Conservation (phyloP, 305 asterid genomes). For the Plantago rigida region DNA sequence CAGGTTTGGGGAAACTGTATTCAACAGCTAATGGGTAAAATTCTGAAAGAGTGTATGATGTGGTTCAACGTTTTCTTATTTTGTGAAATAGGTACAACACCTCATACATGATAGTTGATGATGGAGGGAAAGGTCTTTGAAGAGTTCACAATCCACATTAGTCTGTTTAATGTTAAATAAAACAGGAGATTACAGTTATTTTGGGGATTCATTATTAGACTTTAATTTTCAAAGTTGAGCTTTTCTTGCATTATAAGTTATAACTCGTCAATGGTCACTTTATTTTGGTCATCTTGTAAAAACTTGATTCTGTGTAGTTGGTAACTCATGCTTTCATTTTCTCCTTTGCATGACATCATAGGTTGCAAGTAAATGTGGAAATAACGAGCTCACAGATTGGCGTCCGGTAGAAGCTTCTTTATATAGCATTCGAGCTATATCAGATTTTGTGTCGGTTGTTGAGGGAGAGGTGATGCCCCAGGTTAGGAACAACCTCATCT, state of each 20-base stretch:
- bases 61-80: too few relatives aligned
- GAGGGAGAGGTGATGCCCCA: slow-evolving; percentile 94
- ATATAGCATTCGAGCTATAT: slow-evolving; percentile 83
- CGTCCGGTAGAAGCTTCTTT: slow-evolving; percentile 92
- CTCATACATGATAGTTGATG: too few relatives aligned
- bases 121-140: background rate
- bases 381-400: slow-evolving; percentile 60
- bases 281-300: slow-evolving; percentile 7
- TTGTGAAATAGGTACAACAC: too few relatives aligned
- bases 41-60: background rate
- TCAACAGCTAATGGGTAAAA: background rate
- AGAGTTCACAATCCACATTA: background rate
- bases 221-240: slow-evolving; percentile 10
- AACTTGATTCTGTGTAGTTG: slow-evolving; percentile 17
- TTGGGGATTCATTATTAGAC: slow-evolving; percentile 4
- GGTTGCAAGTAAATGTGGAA: slow-evolving; percentile 53
- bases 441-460: slow-evolving; percentile 64
- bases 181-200: background rate
- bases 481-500: slow-evolving; percentile 37
- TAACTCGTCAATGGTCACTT: slow-evolving; percentile 12
- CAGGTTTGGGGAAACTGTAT: background rate
- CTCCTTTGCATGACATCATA: slow-evolving; percentile 28
- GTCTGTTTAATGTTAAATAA: background rate
- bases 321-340: slow-evolving; percentile 21
- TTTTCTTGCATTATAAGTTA: slow-evolving; percentile 5